Evolutionary conservation across 177 flowering plant species (phyloP).

Genomic region (Telopea speciosissima): DNA sequence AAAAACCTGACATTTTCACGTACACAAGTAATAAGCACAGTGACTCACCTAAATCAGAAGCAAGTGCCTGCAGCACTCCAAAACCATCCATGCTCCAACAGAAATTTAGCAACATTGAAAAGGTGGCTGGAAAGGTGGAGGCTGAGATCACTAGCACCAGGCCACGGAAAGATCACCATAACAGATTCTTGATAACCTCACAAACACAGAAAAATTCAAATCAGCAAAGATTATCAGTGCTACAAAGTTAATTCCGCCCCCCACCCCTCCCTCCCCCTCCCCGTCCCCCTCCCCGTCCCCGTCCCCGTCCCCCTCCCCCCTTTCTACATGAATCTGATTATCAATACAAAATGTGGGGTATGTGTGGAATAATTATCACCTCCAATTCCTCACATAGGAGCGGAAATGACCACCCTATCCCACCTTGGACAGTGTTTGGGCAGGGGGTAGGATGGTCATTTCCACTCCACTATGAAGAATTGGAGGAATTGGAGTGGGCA

Average conservation of each 20-base stretch:
- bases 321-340: too few species aligned
- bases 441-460: too few species aligned
- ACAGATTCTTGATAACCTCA: constrained; percentile 39
- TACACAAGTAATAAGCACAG: background rate
- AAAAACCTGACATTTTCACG: background rate
- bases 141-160: constrained; percentile 37
- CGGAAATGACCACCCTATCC: too few species aligned
- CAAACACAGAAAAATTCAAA: constrained; percentile 6
- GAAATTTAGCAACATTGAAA: constrained; percentile 41
- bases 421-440: too few species aligned
- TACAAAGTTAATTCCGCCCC: background rate
- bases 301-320: too few species aligned
- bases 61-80: constrained; percentile 39
- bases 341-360: too few species aligned
- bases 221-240: constrained; percentile 2
- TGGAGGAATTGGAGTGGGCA: too few species aligned
- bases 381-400: too few species aligned
- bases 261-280: too few species aligned
- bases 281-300: too few species aligned
- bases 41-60: constrained; percentile 30
- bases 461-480: too few species aligned
- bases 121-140: constrained; percentile 47
- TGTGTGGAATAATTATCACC: too few species aligned
- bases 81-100: constrained; percentile 44
- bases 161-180: constrained; percentile 35